Conservation (phyloP, 352 stramenopile species). For the Pelagophyceae sp. region DNA sequence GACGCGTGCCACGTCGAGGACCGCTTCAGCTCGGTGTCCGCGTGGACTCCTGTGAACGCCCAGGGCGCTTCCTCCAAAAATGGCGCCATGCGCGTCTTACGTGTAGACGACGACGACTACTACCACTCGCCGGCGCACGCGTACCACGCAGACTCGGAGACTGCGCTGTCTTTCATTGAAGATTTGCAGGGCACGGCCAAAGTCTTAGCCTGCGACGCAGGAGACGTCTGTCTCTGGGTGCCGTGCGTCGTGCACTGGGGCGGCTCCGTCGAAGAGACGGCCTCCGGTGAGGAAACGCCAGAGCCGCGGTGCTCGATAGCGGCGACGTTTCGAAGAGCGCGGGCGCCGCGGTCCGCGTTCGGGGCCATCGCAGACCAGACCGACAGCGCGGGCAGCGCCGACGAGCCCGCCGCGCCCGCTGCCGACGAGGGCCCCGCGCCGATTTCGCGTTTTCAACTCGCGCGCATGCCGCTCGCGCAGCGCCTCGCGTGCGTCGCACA, state of each 20-base stretch:
- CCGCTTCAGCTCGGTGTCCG: not conserved
- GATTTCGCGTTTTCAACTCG: not conserved
- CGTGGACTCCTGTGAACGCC: not conserved
- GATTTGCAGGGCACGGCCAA: no score
- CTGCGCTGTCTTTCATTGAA: no score
- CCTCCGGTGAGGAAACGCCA: no score
- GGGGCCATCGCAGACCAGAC: no score
- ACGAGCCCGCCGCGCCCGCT: not conserved
- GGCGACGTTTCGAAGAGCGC: not conserved
- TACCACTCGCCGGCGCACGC: no score
- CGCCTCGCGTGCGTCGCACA: no score
- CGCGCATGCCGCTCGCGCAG: not conserved
- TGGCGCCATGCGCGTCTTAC: not conserved
- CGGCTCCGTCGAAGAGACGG: not conserved
- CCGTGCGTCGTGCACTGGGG: conserved; percentile 15
- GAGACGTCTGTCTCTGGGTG: conserved; percentile 14
- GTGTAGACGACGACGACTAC: not conserved
- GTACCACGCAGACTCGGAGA: no score
- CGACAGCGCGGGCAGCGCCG: no score
- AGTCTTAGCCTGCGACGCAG: not conserved
- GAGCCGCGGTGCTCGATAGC: conserved; percentile 14
- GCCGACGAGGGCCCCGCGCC: not conserved
- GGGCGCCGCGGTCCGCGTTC: not conserved
- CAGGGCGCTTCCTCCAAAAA: not conserved
- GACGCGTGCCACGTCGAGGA: conserved; percentile 17